These are phyloP conservation scores for Gillenia trifoliata DNA, from an alignment of 306 rosid species.

Conservation along the genomic window DNA sequence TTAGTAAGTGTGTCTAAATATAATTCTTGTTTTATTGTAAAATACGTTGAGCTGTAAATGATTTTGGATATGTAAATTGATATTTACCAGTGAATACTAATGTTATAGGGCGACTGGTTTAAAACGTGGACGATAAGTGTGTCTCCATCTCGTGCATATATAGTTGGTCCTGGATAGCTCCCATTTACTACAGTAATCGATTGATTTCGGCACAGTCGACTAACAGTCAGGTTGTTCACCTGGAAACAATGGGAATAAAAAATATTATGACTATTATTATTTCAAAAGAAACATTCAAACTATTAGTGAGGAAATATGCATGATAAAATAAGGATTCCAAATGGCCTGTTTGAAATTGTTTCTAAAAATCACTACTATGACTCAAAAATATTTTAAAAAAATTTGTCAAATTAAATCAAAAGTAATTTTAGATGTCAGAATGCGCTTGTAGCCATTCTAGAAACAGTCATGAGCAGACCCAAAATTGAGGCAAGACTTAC, in stretches of 20 bases:
- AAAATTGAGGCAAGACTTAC: slow-evolving; percentile 20
- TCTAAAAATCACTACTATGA: neutral
- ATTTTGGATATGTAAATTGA: neutral
- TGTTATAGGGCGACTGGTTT: slow-evolving; percentile 45
- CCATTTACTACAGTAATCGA: slow-evolving; percentile 49
- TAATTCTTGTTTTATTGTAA: too few relatives aligned
- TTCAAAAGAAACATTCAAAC: neutral
- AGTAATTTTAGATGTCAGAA: neutral
- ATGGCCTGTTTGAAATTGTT: neutral
- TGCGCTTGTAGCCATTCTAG: too few relatives aligned
- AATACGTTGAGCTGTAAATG: too few relatives aligned
- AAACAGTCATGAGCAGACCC: neutral
- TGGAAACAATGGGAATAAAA: neutral
- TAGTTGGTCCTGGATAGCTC: slow-evolving; percentile 44
- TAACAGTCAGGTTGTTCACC: slow-evolving; percentile 37
- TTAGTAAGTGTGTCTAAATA: too few relatives aligned
- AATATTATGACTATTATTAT: neutral
- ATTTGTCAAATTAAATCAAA: neutral
- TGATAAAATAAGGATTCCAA: neutral
- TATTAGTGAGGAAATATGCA: neutral
- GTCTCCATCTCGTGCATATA: slow-evolving; percentile 41
- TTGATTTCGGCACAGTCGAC: slow-evolving; percentile 33
- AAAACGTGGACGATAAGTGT: slow-evolving; percentile 41
- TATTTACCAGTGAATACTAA: slow-evolving; percentile 54
- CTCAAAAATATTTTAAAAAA: neutral